phyloP scores from a whole-genome alignment of 116 monocot species.

The Iris pallida region DNA sequence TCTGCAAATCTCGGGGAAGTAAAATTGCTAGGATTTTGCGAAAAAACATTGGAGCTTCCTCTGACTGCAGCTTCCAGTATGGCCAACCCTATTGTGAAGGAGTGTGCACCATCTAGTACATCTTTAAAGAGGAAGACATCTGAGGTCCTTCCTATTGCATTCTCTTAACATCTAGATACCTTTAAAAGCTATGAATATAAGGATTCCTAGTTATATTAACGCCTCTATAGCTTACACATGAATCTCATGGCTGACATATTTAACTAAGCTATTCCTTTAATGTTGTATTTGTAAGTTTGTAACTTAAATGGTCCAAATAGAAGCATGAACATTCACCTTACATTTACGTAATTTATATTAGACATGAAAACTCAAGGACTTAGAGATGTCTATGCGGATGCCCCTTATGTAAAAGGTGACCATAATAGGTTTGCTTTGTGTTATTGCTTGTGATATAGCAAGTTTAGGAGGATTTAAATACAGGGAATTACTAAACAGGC shows the following conservation, averaged over 20 bases:
- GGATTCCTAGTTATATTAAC: background rate
- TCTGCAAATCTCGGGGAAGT: conserved; percentile 18
- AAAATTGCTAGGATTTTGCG: conserved; percentile 18
- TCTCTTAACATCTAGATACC: background rate
- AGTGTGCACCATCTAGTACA: conserved; percentile 27
- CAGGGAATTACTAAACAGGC: no score
- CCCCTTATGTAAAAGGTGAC: no score
- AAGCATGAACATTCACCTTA: no score
- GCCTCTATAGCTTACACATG: background rate
- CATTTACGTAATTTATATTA: no score
- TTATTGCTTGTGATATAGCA: no score
- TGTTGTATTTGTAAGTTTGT: background rate
- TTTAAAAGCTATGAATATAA: background rate
- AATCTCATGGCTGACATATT: no score
- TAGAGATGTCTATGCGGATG: no score
- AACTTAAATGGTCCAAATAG: background rate
- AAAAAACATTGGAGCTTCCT: conserved; percentile 20
- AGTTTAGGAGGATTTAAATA: no score
- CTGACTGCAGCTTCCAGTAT: conserved; percentile 15
- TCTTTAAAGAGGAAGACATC: conserved; percentile 57
- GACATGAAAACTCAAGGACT: no score
- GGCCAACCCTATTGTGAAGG: conserved; percentile 8
- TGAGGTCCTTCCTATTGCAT: conserved; percentile 36
- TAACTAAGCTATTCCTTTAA: background rate
- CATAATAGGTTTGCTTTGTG: no score